Base-by-base conservation (phyloP, 2,329 filamentous ascomycete species). In the Rugonectria rugulosa region DNA sequence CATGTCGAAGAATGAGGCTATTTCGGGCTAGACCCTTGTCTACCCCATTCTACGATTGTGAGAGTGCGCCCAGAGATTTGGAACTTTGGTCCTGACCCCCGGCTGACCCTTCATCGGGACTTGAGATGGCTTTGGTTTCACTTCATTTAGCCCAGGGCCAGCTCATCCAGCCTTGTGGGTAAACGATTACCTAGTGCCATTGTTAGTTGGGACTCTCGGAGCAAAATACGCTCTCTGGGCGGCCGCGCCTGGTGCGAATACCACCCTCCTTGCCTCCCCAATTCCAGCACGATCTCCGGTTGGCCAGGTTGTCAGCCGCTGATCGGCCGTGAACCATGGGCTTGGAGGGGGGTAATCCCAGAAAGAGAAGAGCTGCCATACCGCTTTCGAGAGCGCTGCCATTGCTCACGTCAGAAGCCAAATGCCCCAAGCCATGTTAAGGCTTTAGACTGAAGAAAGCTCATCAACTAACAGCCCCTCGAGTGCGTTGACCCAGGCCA, bases 141-240 rank as follows among this genome's bases (percentile, higher is more conserved):
- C 41, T 54, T 62, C 57, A 40, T 53, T 38, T 45, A 45, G 32
- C 52, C 48, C 43, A 60, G 60, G 60, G 51, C 57, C 57, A 57
- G 31, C 49, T 45, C 44, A 38, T 20, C 59, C 53, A 62, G 59
- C 59, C 59, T 53, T 60, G 51, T 58, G 59, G 57, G 46, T 32
- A 47, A 6, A 37, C 17, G 27, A 9, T 21, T 42, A 36, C 19
- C 23, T 43, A 41, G 53, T 44, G 40, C 36, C 38, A n/a, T 20
- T 14, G 37, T 23, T 23, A 21, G 36, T 19, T 24, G 12, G 12
- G 11, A 32, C 29, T 5, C 12, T 5, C 17, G 17, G 9, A 15
- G 20, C 19, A 24, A 6, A 20, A 36, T 15, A 36, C 5, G 3
- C 10, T 14, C 32, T 24, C 37, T 43, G 24, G 10, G 20, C 26